Base-by-base conservation (phyloP, 1,284 basidiomycete genomes). In the Malassezia arunalokei region DNA sequence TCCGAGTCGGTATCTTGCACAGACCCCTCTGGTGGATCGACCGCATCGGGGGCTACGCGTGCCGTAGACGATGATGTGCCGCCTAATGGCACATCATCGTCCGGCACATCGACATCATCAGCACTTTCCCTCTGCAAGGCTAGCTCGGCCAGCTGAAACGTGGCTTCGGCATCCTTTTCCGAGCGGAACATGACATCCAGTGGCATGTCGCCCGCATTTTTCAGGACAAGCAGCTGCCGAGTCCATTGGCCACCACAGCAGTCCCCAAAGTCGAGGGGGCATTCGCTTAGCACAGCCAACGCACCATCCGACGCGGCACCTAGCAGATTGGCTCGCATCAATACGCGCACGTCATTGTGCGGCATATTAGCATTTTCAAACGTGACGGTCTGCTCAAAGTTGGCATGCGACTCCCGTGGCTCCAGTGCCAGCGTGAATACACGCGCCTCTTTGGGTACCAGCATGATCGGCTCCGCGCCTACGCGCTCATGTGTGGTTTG, bases 241-340 rank as follows among this genome's bases (percentile, higher is more conserved):
- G 75, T 68, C 76, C 77, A 77, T 14, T 74, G 65, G 0, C 77
- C 76, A 41, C 77, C 76, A 29, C 72, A 70, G 44, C 76, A 75
- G 55, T 76, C 73, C 9, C 77, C 77, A 64, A 78, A 78, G 65
- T 78, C 76, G 35, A 78, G 61, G 5, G 66, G 65, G 7, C 71
- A 66, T 7, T 76, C 77, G n/a, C 73, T 75, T 6, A 76, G 61
- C 20, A 78, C 66, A 37, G 72, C 68, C 29, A 78, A 59, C 3
- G 74, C 71, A 38, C 76, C 73, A 49, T 78, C 76, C 11, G 62
- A 59, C 8, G 70, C 64, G 11, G 63, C 61, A 11, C 64, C 67
- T 8, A 73, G 62, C 56, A 73, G 65, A 46, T 71, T 71, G 42
- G 70, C 70, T 1, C 67, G 50, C 20, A 73, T 57, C 15, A 70